These are phyloP conservation scores for Phytophthora vignae DNA, from an alignment of 352 stramenopile genomes.

Conservation along the genomic window DNA sequence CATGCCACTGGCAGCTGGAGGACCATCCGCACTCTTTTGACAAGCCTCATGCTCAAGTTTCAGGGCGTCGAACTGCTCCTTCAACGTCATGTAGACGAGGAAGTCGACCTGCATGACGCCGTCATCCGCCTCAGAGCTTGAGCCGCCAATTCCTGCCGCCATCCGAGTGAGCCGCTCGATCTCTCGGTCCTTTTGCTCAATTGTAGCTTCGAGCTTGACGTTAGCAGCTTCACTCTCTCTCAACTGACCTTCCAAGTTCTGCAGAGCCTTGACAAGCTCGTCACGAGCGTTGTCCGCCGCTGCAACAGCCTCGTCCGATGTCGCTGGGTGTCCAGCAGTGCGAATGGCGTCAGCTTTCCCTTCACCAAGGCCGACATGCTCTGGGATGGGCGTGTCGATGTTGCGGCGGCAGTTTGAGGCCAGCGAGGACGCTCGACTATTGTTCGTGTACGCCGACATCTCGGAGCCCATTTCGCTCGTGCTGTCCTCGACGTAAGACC, in stretches of 20 bases:
- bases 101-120: conserved; percentile 65
- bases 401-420: conserved; percentile 34
- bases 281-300: conserved; percentile 29
- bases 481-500: conserved; percentile 59
- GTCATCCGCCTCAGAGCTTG: conserved; percentile 38
- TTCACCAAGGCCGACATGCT: conserved; percentile 12
- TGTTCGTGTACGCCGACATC: conserved; percentile 65
- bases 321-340: conserved; percentile 15
- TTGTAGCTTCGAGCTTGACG: conserved; percentile 60
- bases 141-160: conserved; percentile 42
- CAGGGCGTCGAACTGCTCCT: conserved; percentile 59
- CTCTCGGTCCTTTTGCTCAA: conserved; percentile 53
- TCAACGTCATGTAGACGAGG: conserved; percentile 56
- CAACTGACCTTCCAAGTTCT: conserved; percentile 64
- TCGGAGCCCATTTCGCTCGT: conserved; percentile 54
- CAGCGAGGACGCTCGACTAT: conserved; percentile 61
- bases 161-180: conserved; percentile 54
- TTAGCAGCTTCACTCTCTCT: conserved; percentile 63
- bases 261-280: conserved; percentile 53
- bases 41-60: conserved; percentile 55
- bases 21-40: no score
- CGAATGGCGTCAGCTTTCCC: conserved; percentile 35
- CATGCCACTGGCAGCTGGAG: conserved; percentile 16
- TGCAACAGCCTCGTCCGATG: conserved; percentile 28
- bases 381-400: conserved; percentile 21